These are phyloP conservation scores for Herpetospermum pedunculosum DNA, from an alignment of 306 rosid genomes.

Conservation along the genomic window DNA sequence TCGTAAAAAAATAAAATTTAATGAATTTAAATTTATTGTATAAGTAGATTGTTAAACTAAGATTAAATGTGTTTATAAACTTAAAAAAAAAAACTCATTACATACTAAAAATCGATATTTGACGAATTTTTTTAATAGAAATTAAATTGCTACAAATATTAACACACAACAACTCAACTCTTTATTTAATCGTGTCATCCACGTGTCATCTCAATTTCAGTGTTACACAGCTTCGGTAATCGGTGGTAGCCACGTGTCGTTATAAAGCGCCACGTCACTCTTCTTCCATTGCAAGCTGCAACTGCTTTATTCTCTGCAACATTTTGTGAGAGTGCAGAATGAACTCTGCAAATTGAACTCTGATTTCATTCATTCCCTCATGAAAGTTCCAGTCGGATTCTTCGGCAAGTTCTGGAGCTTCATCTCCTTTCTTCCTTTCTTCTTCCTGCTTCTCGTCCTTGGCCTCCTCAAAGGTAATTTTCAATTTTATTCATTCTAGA, in stretches of 20 bases:
- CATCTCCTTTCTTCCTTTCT: slow-evolving; percentile 53
- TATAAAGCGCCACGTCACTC: neutral
- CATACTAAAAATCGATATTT: too few relatives aligned
- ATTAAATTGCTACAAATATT: too few relatives aligned
- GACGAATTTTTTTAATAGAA: too few relatives aligned
- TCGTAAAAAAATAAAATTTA: too few relatives aligned
- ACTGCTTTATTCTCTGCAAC: neutral
- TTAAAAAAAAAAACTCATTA: too few relatives aligned
- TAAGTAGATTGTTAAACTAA: too few relatives aligned
- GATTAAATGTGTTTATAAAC: too few relatives aligned
- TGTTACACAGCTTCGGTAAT: too few relatives aligned
- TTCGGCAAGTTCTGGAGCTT: slow-evolving; percentile 39
- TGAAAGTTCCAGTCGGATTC: slow-evolving; percentile 36
- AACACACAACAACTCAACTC: too few relatives aligned
- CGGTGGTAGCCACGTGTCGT: neutral
- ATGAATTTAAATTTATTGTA: too few relatives aligned
- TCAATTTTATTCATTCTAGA: neutral
- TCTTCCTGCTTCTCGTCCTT: slow-evolving; percentile 46
- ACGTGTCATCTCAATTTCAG: neutral
- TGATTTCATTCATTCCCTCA: neutral
- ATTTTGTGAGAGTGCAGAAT: neutral
- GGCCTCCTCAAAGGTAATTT: slow-evolving; percentile 57
- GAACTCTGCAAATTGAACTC: neutral
- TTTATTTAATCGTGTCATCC: too few relatives aligned
- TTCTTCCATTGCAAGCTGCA: neutral